Evolutionary conservation across 768 basidiomycete species (phyloP), one percentile per base, ranked within the genome.

Genomic region (Baorangia bicolor): DNA sequence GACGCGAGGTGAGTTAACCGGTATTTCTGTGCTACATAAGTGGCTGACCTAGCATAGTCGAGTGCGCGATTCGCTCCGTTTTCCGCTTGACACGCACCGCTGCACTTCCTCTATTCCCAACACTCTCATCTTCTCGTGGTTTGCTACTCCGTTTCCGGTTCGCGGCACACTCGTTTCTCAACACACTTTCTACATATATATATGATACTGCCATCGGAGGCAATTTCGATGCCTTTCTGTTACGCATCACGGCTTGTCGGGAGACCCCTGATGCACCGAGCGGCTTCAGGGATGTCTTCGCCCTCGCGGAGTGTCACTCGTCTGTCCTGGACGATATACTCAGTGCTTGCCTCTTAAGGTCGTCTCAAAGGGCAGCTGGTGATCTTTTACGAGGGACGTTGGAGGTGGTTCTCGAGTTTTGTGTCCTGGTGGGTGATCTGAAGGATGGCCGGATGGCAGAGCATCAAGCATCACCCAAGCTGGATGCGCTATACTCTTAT

Each of bases 151-250:
- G 84, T 59, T 86, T 93, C 62, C 84, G 91, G 42, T 93, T 92
- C 64, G 75, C 84, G 38, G 83, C 84, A 1, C 84, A 90, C 25
- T 76, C 84, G 6, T 92, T 94, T 72, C 75, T 93, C 37, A 76
- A 74, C 18, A 78, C 75, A n/a, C 75, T 95, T 30, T 81, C 82
- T 4, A 74, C 80, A 33, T 93, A 95, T 60, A 76, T 92, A 21
- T 86, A 87, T 51, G 90, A 93, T 68, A 83, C 82, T n/a, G 93
- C 85, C 3, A 92, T 96, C 54, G 81, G 85, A 13, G 83, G 83
- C 28, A 87, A 90, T 64, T 89, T 92, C 60, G 83, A 86, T 56
- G 76, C 80, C 1, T 92, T 95, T 73, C 68, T 90, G 35, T 69
- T 69, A 11, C 75, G 72, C 43, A 66, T 71, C 27, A 8, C 64